Evolutionary conservation across 2,329 filamentous ascomycete genomes (phyloP), one percentile per base, ranked within the genome.

Genomic region (Claviceps pazoutovae): DNA sequence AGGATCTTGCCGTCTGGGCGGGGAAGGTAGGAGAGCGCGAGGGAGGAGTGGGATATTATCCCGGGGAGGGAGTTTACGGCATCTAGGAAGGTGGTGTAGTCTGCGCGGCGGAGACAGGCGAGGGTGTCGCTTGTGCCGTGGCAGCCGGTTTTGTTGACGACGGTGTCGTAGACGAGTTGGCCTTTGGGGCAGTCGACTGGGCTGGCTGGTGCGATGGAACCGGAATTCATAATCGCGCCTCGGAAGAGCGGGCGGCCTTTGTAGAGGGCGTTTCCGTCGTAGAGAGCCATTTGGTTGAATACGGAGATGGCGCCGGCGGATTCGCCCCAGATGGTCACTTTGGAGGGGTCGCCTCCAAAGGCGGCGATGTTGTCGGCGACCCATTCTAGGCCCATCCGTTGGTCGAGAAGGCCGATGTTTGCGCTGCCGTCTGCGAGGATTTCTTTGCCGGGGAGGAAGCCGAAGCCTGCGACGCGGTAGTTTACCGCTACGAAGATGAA

Each of bases 321-420:
- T 57, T 82, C 74, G 1, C 80, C 80, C 71, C 74, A 80, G 39
- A 83, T 76, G 0, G 79, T 83, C 4, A 83, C 78, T 53, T 76
- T 78, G 0, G 64, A 62, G 0, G 79, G 75, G 59, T 84, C 79
- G 1, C 82, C 82, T 1, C 82, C 82, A 58, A 85, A 85, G 1
- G 73, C 68, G 1, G 66, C 71, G 48, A 83, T 81, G 53, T 83
- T 81, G 53, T 78, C 74, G n/a, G 74, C 73, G 0, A 80, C 70
- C 80, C 80, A 83, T 54, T 81, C 56, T 16, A 83, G 63, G 0
- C 72, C 78, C 0, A 78, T 62, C 21, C 76, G 66, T 56, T 82
- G 79, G 54, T 83, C 80, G 5, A 51, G 36, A 2, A 50, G 43
- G 3, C 86, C 86, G 3, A 88, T 64, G 61, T 90, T 91, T 2